Evolutionary conservation across 2,329 filamentous ascomycete genomes (phyloP).

Genomic region (Paraconiothyrium brasiliense): DNA sequence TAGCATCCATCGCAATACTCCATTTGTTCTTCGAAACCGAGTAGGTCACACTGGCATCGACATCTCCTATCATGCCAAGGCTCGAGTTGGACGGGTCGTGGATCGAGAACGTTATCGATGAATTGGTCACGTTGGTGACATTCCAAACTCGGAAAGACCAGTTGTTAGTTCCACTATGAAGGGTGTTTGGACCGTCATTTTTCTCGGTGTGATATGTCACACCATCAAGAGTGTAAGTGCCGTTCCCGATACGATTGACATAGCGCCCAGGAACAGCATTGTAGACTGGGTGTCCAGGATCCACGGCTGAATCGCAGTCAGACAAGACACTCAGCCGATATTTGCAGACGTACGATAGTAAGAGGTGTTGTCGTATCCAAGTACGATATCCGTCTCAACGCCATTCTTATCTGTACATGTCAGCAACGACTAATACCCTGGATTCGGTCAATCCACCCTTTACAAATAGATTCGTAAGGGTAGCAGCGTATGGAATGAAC

Average conservation of each 20-base stretch:
- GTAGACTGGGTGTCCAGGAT: constrained; percentile 47
- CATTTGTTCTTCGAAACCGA: constrained; percentile 45
- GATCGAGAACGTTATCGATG: constrained; percentile 44
- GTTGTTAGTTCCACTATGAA: constrained; percentile 47
- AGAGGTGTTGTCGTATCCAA: constrained; percentile 47
- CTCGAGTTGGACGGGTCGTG: constrained; percentile 43
- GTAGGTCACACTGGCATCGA: constrained; percentile 43
- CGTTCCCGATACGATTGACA: constrained; percentile 48
- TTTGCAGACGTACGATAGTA: constrained; percentile 41
- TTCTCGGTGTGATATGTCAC: constrained; percentile 37
- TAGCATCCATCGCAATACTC: constrained; percentile 44
- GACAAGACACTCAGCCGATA: neutral
- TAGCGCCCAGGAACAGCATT: constrained; percentile 47
- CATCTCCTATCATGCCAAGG: constrained; percentile 39
- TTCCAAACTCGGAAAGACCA: constrained; percentile 45
- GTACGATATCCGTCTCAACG: constrained; percentile 41
- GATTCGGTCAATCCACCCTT: constrained; percentile 30
- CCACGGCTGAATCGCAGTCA: constrained; percentile 38
- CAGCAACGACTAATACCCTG: constrained; percentile 13
- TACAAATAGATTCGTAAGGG: constrained; percentile 46
- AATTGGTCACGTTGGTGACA: constrained; percentile 35
- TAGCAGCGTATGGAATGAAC: constrained; percentile 47
- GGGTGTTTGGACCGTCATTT: constrained; percentile 46
- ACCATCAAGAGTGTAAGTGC: constrained; percentile 39
- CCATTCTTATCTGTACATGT: constrained; percentile 39